Percentiles rank a stretch among this genome's conserved stretches.
phyloP scores from a whole-genome alignment of 257 asterid genomes.

The Salvia rosmarinus region DNA sequence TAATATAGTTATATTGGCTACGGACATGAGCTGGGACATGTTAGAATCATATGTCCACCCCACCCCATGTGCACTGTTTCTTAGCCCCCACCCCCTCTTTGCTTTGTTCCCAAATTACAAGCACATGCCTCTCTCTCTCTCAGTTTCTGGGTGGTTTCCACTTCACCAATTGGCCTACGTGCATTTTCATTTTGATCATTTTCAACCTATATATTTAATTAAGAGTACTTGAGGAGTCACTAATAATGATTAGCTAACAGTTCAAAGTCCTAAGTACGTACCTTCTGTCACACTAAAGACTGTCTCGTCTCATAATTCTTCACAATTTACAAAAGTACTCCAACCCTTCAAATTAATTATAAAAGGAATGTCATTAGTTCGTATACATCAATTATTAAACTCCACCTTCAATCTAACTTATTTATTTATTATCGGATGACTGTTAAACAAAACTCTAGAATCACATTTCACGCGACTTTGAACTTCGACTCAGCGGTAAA shows the following conservation, averaged over 20 bases:
- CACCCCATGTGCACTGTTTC: slow-evolving; percentile 70
- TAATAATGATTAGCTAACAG: slow-evolving; percentile 57
- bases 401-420: not conserved
- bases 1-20: not conserved
- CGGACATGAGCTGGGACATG: slow-evolving; percentile 46
- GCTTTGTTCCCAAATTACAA: slow-evolving; percentile 57
- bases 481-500: too few relatives aligned
- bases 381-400: too few relatives aligned
- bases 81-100: slow-evolving; percentile 44
- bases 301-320: slow-evolving; percentile 26
- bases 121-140: slow-evolving; percentile 60
- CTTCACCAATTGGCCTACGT: slow-evolving; percentile 24
- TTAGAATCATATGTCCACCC: slow-evolving; percentile 31
- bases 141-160: slow-evolving; percentile 42
- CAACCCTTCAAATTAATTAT: not conserved
- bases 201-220: slow-evolving; percentile 8
- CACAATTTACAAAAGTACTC: slow-evolving; percentile 31
- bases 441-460: too few relatives aligned
- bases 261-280: slow-evolving; percentile 41
- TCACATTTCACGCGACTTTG: too few relatives aligned
- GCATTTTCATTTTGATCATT: slow-evolving; percentile 20
- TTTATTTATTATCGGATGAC: not conserved
- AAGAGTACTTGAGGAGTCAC: slow-evolving; percentile 42
- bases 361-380: too few relatives aligned
- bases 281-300: slow-evolving; percentile 46